These are phyloP conservation scores for Linanthus parryae DNA, from an alignment of 148 eudicot species.

Conservation along the genomic window DNA sequence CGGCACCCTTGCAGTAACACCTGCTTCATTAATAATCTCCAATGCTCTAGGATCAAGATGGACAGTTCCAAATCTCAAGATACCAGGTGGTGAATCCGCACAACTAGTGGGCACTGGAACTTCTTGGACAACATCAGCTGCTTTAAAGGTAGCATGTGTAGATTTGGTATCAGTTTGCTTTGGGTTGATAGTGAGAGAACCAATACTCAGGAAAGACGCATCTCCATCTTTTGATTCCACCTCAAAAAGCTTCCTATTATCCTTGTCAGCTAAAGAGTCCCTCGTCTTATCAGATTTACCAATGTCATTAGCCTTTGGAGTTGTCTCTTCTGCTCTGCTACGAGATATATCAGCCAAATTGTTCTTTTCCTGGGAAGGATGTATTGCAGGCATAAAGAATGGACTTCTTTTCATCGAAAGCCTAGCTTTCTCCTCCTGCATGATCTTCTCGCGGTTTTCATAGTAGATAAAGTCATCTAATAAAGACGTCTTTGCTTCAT, in stretches of 20 bases:
- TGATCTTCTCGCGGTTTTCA: conserved; percentile 75
- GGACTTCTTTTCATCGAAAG: conserved; percentile 28
- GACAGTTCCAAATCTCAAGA: conserved; percentile 64
- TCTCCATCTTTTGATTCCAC: conserved; percentile 16
- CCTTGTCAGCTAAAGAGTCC: conserved; percentile 3
- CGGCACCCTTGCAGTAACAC: conserved; percentile 15
- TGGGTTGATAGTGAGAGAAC: conserved; percentile 47
- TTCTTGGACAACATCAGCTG: conserved; percentile 35
- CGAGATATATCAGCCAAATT: conserved; percentile 18
- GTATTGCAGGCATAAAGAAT: conserved; percentile 22
- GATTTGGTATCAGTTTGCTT: conserved; percentile 23
- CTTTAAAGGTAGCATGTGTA: conserved; percentile 7
- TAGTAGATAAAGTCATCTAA: conserved; percentile 94
- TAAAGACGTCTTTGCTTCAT: conserved; percentile 62
- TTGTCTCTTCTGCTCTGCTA: conserved; percentile 22
- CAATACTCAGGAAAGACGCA: conserved; percentile 35
- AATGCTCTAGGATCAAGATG: conserved; percentile 69
- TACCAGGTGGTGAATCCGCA: conserved; percentile 37
- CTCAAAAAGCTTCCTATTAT: conserved; percentile 10
- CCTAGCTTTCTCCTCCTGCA: conserved; percentile 79
- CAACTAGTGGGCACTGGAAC: conserved; percentile 43
- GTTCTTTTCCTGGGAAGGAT: conserved; percentile 29
- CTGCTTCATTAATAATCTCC: conserved; percentile 25
- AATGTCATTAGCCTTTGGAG: conserved; percentile 1
- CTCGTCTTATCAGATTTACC: conserved; percentile 1